Evolutionary conservation across 2,329 filamentous ascomycete species (phyloP).

Genomic region (Intubia oerlemansii): DNA sequence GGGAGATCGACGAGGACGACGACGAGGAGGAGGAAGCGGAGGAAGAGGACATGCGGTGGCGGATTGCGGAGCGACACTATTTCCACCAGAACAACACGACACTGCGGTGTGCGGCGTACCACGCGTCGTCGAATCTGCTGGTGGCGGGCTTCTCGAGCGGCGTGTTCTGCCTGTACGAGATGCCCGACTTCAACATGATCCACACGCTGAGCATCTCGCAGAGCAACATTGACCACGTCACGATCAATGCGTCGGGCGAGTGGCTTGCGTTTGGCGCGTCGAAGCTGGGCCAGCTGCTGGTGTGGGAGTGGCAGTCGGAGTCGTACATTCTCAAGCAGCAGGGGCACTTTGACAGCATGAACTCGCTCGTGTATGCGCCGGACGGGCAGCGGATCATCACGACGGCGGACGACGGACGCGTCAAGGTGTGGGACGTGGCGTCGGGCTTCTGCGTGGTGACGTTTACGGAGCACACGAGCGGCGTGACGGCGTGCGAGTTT

Average conservation of each 20-base stretch:
- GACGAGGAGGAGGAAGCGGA: conserved; percentile 34
- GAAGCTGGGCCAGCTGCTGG: conserved; percentile 82
- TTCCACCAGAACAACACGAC: conserved; percentile 83
- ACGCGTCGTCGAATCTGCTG: conserved; percentile 71
- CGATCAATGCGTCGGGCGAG: conserved; percentile 83
- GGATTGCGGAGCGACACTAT: conserved; percentile 77
- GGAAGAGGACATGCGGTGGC: conserved; percentile 56
- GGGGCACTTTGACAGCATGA: conserved; percentile 91
- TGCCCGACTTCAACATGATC: conserved; percentile 89
- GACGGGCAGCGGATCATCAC: conserved; percentile 88
- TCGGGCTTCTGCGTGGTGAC: conserved; percentile 97
- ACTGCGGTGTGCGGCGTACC: conserved; percentile 78
- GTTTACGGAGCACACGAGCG: conserved; percentile 89
- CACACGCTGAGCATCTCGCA: conserved; percentile 88
- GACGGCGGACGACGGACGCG: conserved; percentile 86
- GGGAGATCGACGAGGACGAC: conserved; percentile 30
- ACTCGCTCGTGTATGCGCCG: conserved; percentile 77
- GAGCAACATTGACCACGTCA: conserved; percentile 86
- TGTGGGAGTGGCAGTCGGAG: conserved; percentile 99
- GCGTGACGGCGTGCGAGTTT: conserved; percentile 86
- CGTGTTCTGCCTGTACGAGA: conserved; percentile 80
- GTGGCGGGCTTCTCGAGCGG: conserved; percentile 93
- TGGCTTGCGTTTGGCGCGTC: conserved; percentile 96
- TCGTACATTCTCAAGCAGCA: conserved; percentile 98
- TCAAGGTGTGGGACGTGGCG: conserved; percentile 94